Conservation (phyloP, 257 asterid genomes). For the Mentha longifolia region DNA sequence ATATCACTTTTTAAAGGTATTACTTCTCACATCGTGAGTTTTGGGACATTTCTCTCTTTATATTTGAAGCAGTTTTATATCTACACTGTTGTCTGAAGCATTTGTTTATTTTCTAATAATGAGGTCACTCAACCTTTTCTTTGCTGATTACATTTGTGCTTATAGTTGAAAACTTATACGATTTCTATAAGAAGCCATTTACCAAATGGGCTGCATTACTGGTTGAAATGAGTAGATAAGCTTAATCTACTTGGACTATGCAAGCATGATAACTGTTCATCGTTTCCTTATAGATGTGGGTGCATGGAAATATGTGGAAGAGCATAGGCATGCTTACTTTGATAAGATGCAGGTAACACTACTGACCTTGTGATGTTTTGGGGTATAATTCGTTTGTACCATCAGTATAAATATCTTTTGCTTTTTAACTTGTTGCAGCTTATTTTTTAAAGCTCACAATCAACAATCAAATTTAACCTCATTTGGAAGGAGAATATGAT, state of each 20-base stretch:
- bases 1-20: conserved; percentile 79
- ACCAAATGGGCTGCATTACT: conserved; percentile 18
- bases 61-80: conserved; percentile 23
- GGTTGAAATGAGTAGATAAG: conserved; percentile 1
- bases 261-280: conserved; percentile 38
- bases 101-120: not conserved
- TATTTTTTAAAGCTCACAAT: not conserved
- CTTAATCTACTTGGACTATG: conserved; percentile 22
- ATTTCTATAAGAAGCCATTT: not conserved
- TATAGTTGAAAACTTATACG: too few species aligned
- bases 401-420: not conserved
- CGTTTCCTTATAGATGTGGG: conserved; percentile 69
- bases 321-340: conserved; percentile 91
- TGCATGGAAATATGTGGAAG: conserved; percentile 88
- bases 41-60: not conserved
- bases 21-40: not conserved
- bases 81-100: conserved; percentile 5
- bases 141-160: too few species aligned
- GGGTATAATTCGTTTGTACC: conserved; percentile 11
- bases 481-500: not conserved
- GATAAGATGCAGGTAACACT: conserved; percentile 92
- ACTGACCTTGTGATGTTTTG: conserved; percentile 5
- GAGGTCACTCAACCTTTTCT: too few species aligned
- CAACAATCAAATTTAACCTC: not conserved
- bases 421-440: not conserved